phyloP scores from a whole-genome alignment of 140 eudicot species.

The Oenanthe javanica region DNA sequence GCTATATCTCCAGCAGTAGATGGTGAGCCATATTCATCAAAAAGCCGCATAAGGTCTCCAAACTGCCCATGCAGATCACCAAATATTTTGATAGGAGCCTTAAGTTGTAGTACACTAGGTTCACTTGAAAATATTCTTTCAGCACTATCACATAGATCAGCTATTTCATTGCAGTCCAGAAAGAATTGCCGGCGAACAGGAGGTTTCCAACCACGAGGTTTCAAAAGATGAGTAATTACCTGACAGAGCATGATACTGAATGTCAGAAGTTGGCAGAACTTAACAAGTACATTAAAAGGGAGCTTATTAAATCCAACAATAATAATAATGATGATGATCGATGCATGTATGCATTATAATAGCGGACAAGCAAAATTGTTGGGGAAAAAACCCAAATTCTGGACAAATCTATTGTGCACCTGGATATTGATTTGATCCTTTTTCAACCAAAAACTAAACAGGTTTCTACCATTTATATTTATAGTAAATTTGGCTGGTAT shows the following conservation, averaged over 20 bases:
- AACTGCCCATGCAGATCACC: conserved; percentile 97
- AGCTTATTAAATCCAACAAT: too few species aligned
- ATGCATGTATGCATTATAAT: background rate
- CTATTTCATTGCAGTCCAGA: conserved; percentile 88
- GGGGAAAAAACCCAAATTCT: background rate
- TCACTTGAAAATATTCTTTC: conserved; percentile 87
- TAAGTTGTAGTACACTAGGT: conserved; percentile 82
- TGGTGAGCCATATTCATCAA: conserved; percentile 97
- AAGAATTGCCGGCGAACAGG: conserved; percentile 88
- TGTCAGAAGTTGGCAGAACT: background rate
- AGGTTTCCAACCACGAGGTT: conserved; percentile 99
- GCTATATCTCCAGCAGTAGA: conserved; percentile 97
- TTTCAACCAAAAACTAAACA: background rate
- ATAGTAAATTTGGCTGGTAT: background rate
- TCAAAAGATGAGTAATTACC: conserved; percentile 79
- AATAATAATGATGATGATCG: background rate
- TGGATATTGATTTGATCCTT: background rate
- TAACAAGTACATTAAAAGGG: too few species aligned
- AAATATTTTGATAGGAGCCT: conserved; percentile 91
- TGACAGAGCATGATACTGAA: conserved; percentile 14
- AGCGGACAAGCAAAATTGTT: background rate
- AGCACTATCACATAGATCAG: conserved; percentile 93
- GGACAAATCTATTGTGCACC: background rate
- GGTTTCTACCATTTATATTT: background rate
- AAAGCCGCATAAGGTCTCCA: conserved; percentile 97